Percentiles rank a stretch among this genome's conserved stretches.
These are phyloP conservation scores for Penicillium expansum DNA, from an alignment of 2,329 filamentous ascomycete species.

Conservation along the genomic window DNA sequence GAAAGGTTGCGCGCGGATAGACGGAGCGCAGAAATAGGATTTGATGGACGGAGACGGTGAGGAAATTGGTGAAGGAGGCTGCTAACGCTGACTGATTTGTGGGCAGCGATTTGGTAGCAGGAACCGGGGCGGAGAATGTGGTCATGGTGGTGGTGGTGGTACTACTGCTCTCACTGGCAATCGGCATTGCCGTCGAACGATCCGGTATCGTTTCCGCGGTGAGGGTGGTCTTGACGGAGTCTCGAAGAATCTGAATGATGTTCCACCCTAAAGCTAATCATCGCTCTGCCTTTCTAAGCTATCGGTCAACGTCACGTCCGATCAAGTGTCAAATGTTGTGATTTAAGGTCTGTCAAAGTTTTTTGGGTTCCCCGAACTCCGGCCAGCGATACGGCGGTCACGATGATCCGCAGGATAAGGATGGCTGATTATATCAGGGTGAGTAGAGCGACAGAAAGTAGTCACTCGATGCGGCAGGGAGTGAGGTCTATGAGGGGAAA, in stretches of 20 bases:
- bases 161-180: conserved; percentile 43
- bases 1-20: conserved; percentile 75
- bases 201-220: conserved; percentile 35
- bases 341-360: conserved; percentile 12
- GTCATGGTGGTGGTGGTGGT: conserved; percentile 41
- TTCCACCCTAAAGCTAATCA: conserved; percentile 46
- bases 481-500: not conserved
- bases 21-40: conserved; percentile 78
- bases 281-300: conserved; percentile 40
- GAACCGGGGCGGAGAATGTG: conserved; percentile 41
- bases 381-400: conserved; percentile 8
- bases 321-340: not conserved
- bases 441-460: not conserved
- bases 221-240: conserved; percentile 37
- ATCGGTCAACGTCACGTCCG: conserved; percentile 29
- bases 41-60: conserved; percentile 79
- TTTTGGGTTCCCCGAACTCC: conserved; percentile 12
- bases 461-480: not conserved
- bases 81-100: conserved; percentile 60
- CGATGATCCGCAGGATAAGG: conserved; percentile 5
- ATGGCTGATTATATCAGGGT: conserved; percentile 1
- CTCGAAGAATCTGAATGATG: conserved; percentile 42
- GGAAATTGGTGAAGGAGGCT: conserved; percentile 71
- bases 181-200: conserved; percentile 40
- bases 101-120: conserved; percentile 42